Evolutionary conservation across 2,329 filamentous ascomycete genomes (phyloP).

Genomic region (Phialophora expanda): DNA sequence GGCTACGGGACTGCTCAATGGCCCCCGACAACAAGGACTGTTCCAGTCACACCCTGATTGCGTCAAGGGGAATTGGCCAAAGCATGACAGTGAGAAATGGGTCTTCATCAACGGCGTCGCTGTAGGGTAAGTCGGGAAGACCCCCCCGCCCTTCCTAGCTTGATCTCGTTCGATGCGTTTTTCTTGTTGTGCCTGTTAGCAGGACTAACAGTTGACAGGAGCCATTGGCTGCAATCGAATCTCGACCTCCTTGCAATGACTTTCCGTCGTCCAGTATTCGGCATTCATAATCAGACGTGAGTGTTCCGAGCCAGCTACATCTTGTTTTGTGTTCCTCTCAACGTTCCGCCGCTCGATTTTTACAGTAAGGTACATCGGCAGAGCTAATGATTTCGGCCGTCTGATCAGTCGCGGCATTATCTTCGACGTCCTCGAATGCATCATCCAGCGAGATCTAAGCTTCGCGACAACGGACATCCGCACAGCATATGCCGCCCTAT

Average conservation of each 20-base stretch:
- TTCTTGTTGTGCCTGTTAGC: too few relatives aligned
- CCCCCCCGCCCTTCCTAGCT: too few relatives aligned
- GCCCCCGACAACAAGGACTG: constrained; percentile 28
- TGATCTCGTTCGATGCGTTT: too few relatives aligned
- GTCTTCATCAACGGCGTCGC: constrained; percentile 78
- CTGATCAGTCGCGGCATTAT: constrained; percentile 61
- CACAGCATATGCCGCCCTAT: constrained; percentile 64
- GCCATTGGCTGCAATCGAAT: constrained; percentile 72
- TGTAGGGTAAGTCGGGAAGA: constrained; percentile 40
- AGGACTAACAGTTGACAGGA: constrained; percentile 11
- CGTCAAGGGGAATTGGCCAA: constrained; percentile 16
- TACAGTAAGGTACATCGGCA: too few relatives aligned
- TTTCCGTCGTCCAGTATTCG: constrained; percentile 72
- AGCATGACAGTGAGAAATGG: constrained; percentile 55
- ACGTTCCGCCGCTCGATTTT: background rate
- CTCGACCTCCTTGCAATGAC: constrained; percentile 73
- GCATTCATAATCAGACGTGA: constrained; percentile 76
- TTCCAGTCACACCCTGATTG: constrained; percentile 26
- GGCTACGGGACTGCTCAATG: constrained; percentile 46
- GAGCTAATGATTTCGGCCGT: background rate
- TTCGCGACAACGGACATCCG: constrained; percentile 73
- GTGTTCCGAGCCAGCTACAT: background rate
- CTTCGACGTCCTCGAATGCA: constrained; percentile 77
- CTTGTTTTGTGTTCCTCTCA: too few relatives aligned
- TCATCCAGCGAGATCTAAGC: constrained; percentile 74